Evolutionary conservation across 1,284 basidiomycete species (phyloP).

Genomic region (Xerocomus amazonicus): DNA sequence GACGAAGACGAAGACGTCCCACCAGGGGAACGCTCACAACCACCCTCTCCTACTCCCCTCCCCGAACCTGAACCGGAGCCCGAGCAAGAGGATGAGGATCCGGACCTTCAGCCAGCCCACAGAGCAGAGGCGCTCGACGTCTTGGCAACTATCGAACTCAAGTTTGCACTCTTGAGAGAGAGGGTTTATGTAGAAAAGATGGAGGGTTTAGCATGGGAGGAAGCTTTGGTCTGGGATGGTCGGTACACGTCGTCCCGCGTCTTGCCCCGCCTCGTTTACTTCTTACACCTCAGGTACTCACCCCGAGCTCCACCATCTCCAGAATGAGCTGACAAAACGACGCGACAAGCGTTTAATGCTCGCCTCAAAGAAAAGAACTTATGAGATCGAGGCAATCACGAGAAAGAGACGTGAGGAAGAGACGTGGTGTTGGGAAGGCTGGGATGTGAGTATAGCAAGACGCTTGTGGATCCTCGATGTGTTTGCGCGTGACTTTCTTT

Average conservation of each 20-base stretch:
- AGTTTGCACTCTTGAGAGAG: slow-evolving; percentile 71
- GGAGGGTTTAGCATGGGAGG: slow-evolving; percentile 76
- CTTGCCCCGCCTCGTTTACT: slow-evolving; percentile 5
- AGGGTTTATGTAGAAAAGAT: slow-evolving; percentile 79
- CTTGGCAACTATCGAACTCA: slow-evolving; percentile 73
- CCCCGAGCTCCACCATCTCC: slow-evolving; percentile 79
- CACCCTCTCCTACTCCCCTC: slow-evolving; percentile 23
- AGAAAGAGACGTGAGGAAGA: slow-evolving; percentile 62
- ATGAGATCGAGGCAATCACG: slow-evolving; percentile 55
- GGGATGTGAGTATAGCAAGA: slow-evolving; percentile 51
- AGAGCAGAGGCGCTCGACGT: slow-evolving; percentile 77
- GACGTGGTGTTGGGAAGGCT: slow-evolving; percentile 68
- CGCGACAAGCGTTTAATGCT: slow-evolving; percentile 72
- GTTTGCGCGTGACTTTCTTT: slow-evolving; percentile 6
- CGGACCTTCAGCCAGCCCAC: slow-evolving; percentile 69
- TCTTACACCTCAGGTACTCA: slow-evolving; percentile 55
- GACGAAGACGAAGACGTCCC: slow-evolving; percentile 39
- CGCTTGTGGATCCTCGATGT: neutral
- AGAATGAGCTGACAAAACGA: slow-evolving; percentile 67
- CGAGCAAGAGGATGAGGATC: slow-evolving; percentile 42
- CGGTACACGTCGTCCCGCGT: slow-evolving; percentile 19
- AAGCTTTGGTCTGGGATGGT: slow-evolving; percentile 64
- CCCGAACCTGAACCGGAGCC: slow-evolving; percentile 23
- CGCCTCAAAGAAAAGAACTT: slow-evolving; percentile 63
- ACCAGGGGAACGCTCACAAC: slow-evolving; percentile 25